phyloP scores from a whole-genome alignment of 1,284 basidiomycete genomes.

The Phellinidium pouzarii region DNA sequence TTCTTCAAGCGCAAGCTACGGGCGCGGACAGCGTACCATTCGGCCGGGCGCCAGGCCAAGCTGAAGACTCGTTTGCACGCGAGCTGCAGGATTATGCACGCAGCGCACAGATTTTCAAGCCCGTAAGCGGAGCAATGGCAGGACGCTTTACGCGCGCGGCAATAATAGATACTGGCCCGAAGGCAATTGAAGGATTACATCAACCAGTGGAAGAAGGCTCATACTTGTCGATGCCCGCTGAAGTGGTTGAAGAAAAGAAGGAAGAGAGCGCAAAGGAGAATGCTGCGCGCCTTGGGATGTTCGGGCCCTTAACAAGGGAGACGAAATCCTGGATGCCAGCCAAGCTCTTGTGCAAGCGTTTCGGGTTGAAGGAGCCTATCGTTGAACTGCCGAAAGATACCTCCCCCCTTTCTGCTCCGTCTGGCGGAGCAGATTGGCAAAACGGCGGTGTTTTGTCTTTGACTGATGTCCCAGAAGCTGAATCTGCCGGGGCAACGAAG shows the following conservation, averaged over 20 bases:
- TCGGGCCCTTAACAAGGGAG: slow-evolving; percentile 78
- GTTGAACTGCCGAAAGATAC: slow-evolving; percentile 31
- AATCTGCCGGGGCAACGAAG: slow-evolving; percentile 22
- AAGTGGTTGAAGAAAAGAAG: slow-evolving; percentile 39
- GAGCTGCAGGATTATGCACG: slow-evolving; percentile 86
- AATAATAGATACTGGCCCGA: slow-evolving; percentile 54
- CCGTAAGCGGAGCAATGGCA: slow-evolving; percentile 89
- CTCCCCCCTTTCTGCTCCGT: slow-evolving; percentile 16
- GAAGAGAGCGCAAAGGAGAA: slow-evolving; percentile 68
- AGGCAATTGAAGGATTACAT: slow-evolving; percentile 70
- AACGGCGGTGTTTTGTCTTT: slow-evolving; percentile 17
- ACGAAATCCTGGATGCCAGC: slow-evolving; percentile 73
- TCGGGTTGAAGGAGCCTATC: slow-evolving; percentile 84
- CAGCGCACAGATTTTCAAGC: slow-evolving; percentile 86
- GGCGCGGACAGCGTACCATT: slow-evolving; percentile 38
- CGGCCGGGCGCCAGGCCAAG: slow-evolving; percentile 48
- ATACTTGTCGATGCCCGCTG: slow-evolving; percentile 26
- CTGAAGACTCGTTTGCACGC: slow-evolving; percentile 63
- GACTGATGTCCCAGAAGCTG: slow-evolving; percentile 19
- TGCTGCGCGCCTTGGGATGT: slow-evolving; percentile 83
- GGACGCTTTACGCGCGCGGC: slow-evolving; percentile 81
- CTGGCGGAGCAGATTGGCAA: slow-evolving; percentile 19
- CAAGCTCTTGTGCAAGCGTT: slow-evolving; percentile 86
- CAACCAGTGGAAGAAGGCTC: slow-evolving; percentile 42
- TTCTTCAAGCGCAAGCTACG: slow-evolving; percentile 64